These are phyloP conservation scores for Aphanomyces euteiches DNA, from an alignment of 352 stramenopile species.

Conservation along the genomic window DNA sequence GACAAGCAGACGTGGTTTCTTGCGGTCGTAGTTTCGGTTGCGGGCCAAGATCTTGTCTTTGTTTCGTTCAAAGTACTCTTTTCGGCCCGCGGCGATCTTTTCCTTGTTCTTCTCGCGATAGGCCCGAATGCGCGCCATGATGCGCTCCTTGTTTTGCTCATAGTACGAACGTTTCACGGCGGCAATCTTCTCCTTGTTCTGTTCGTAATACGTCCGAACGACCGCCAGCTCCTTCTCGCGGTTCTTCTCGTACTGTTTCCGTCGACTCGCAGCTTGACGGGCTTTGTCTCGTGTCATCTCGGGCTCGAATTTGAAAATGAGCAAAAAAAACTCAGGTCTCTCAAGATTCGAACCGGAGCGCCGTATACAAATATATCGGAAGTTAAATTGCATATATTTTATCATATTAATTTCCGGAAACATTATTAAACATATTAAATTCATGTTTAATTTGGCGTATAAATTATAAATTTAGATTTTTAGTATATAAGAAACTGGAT, in stretches of 20 bases:
- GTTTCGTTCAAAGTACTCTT: background rate
- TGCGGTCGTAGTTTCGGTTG: background rate
- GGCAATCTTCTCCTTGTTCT: conserved; percentile 15
- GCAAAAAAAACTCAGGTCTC: background rate
- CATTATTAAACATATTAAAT: background rate
- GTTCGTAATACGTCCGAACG: conserved; percentile 11
- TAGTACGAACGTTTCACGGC: conserved; percentile 6
- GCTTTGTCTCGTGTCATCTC: background rate
- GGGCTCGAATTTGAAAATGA: background rate
- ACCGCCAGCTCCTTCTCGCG: conserved; percentile 9
- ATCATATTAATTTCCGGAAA: background rate
- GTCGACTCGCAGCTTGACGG: background rate
- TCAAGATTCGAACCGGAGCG: background rate
- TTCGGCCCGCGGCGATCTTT: background rate
- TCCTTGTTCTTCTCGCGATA: conserved; percentile 11
- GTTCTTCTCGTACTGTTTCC: conserved; percentile 16
- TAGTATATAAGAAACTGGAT: no score
- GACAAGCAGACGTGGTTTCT: background rate
- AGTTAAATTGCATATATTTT: background rate
- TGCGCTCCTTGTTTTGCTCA: conserved; percentile 6
- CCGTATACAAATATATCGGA: background rate
- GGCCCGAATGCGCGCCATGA: conserved; percentile 3
- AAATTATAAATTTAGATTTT: background rate
- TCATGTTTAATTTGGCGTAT: background rate
- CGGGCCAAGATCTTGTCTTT: background rate